Evolutionary conservation across 2,329 filamentous ascomycete species (phyloP), one percentile per base, ranked within the genome.

Genomic region (Venturia effusa): DNA sequence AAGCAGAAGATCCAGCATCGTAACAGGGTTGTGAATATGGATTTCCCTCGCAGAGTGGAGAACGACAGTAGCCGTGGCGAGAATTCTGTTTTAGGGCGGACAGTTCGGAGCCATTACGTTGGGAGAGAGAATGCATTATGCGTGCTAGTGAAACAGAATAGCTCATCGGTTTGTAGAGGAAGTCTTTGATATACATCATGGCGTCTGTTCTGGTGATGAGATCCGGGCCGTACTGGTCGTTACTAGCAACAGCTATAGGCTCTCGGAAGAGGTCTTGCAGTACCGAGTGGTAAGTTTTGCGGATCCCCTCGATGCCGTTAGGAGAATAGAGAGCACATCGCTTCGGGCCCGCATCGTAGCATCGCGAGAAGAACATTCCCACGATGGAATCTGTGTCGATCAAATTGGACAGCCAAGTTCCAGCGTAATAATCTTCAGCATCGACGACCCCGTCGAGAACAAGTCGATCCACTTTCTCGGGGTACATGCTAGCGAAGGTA

Each of bases 371-470:
- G 69, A 81, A 79, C 1, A 70, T 68, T 0, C 72, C 66, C 67
- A 80, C 71, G 30, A 71, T 74, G 41, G 76, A 77, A 64, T 81
- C 77, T 4, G 76, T 74, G 65, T 81, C 78, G 11, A 71, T 62
- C 5, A 81, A 68, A 64, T 75, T 78, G 61, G 75, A 72, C 19
- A 72, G 72, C 62, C 76, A 78, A 4, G 37, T 61, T 10, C 59
- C 70, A 22, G 70, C 62, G 61, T 69, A 68, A 64, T 75, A 78
- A 66, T 71, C 75, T 65, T 73, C 69, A 1, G 73, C 69, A 63
- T 79, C 76, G 2, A 79, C 76, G 4, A 81, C 77, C 4, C 78
- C 79, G 66, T 82, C 80, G 0, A 82, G 67, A 8, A 75, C 65
- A 11, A 73, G 24, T 17, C 72, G 69, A 1, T 70, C 71, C 13